Base-by-base conservation (phyloP, 2,329 filamentous ascomycete species). In the Fusarium ambrosium region DNA sequence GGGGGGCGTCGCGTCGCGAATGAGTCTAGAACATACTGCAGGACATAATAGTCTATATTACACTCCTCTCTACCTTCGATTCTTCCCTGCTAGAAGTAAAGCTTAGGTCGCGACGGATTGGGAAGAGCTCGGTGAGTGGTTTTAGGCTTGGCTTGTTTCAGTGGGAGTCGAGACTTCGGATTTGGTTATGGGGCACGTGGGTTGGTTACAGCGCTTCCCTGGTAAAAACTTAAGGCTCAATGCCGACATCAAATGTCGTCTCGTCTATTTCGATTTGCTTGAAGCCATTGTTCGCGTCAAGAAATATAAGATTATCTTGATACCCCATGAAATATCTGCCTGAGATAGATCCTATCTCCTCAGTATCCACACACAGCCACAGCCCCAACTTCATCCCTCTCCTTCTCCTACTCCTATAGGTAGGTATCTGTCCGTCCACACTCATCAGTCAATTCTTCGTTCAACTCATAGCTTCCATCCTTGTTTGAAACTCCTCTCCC, bases 211-310 rank as follows among this genome's bases (percentile, higher is more conserved):
- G n/a, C 7, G 34, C 20, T 24, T 41, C 14, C 10, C 16, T 16
- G 13, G 10, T 56, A 34, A 20, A 22, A n/a, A n/a, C 22, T 32
- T 18, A 22, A 11, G 45, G 32, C 37, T 60, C 48, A 51, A 48
- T 61, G 66, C 18, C 61, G 68, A 69, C 58, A 64, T 53, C 43
- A 69, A 69, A 36, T 6, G 34, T 36, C 37, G 58, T 63, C 71
- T 69, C 62, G 58, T 69, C 68, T 69, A 65, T 71, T 71, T 61
- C 62, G 63, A 34, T 69, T 69, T 55, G 24, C 39, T 55, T 68
- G 29, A 32, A 34, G 27, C 20, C 32, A 55, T 58, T 63, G 29
- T 41, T 62, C 29, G 56, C 43, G 43, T 63, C 48, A 45, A 58
- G 18, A 20, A 32, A 63, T 53, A 74, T 64, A 71, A 51, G 37